These are phyloP conservation scores for Paratrimastix pyriformis DNA, from an alignment of 78 protist species.

Conservation along the genomic window DNA sequence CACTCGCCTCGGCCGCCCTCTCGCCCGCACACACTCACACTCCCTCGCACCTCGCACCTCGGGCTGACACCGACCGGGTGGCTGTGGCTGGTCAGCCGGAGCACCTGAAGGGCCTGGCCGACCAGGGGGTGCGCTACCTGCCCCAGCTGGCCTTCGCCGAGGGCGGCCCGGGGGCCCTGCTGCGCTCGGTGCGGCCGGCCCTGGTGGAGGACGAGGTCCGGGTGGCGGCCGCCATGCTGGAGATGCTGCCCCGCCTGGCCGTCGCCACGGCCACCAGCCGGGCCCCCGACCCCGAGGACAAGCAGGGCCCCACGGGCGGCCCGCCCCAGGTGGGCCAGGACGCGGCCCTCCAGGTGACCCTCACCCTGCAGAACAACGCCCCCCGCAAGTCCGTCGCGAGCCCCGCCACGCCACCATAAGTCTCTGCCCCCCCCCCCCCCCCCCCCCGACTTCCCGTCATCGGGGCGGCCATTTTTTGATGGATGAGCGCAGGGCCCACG, in stretches of 20 bases:
- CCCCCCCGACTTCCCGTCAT: no score
- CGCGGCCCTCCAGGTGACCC: no score
- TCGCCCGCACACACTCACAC: no score
- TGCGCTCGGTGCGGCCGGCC: background rate
- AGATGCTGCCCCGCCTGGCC: background rate
- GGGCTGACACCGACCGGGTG: constrained; percentile 13
- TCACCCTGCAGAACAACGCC: background rate
- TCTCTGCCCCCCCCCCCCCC: no score
- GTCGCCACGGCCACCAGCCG: background rate
- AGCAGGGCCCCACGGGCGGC: no score
- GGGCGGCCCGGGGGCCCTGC: background rate
- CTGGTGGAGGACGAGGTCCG: background rate
- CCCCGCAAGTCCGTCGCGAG: background rate
- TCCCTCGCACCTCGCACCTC: background rate
- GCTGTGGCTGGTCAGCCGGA: background rate
- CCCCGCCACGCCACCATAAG: background rate
- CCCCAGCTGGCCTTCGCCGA: background rate
- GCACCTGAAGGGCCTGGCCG: background rate
- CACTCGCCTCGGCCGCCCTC: background rate
- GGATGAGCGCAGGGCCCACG: background rate
- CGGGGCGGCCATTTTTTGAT: no score
- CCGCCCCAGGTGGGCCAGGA: background rate
- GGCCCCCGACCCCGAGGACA: background rate
- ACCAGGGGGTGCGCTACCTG: background rate
- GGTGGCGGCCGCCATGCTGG: no score